Conservation (phyloP, 306 rosid species). For the Fagus sylvatica region DNA sequence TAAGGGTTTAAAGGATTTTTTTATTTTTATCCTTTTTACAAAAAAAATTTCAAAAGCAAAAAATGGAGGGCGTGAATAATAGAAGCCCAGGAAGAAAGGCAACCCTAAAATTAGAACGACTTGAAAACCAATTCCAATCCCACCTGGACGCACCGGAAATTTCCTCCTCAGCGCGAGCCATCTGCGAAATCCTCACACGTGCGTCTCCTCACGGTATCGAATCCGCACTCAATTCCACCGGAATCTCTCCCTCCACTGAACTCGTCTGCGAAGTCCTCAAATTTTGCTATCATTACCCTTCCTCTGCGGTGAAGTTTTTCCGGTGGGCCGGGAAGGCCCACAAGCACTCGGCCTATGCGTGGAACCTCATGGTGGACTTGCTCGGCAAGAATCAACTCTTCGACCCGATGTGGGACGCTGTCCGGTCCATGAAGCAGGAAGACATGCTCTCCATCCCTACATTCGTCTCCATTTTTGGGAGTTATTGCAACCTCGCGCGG, state of each 20-base stretch:
- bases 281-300: slow-evolving; percentile 54
- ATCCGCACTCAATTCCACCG: slow-evolving; percentile 45
- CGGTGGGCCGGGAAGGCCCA: slow-evolving; percentile 55
- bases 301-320: slow-evolving; percentile 70
- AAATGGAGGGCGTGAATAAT: no score
- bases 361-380: slow-evolving; percentile 72
- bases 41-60: no score
- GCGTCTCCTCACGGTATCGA: slow-evolving; percentile 50
- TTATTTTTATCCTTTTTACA: no score
- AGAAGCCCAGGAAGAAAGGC: background rate
- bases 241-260: slow-evolving; percentile 45
- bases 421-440: slow-evolving; percentile 67
- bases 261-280: slow-evolving; percentile 47
- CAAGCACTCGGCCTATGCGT: slow-evolving; percentile 48
- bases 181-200: slow-evolving; percentile 53
- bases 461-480: slow-evolving; percentile 57
- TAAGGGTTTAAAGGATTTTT: no score
- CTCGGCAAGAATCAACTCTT: slow-evolving; percentile 63
- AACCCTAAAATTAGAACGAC: slow-evolving; percentile 26
- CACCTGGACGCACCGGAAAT: slow-evolving; percentile 33
- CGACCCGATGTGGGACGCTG: slow-evolving; percentile 78
- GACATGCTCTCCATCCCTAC: slow-evolving; percentile 41
- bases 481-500: slow-evolving; percentile 53
- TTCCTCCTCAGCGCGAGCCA: slow-evolving; percentile 38
- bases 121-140: slow-evolving; percentile 28